These are phyloP conservation scores for Gentiana macrophylla DNA, from an alignment of 257 asterid species.

Conservation along the genomic window DNA sequence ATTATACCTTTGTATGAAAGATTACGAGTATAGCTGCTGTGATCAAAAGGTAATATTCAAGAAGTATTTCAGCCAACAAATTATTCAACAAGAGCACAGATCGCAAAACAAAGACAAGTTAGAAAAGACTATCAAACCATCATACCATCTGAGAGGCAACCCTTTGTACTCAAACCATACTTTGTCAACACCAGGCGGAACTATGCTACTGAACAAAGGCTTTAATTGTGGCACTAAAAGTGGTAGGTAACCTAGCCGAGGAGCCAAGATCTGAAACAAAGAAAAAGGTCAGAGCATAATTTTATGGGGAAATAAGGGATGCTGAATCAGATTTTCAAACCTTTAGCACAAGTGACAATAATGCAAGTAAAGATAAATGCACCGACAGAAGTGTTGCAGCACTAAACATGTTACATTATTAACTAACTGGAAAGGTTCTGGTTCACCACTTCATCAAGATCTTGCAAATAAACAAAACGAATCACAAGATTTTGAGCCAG, in stretches of 20 bases:
- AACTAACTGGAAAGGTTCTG: too few relatives aligned
- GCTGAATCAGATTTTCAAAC: background rate
- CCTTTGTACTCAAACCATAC: conserved; percentile 98
- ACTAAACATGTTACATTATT: background rate
- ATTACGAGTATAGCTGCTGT: too few relatives aligned
- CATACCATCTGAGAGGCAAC: conserved; percentile 92
- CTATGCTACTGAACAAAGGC: conserved; percentile 80
- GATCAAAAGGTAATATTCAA: background rate
- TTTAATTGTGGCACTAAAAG: conserved; percentile 71
- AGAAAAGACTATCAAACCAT: background rate
- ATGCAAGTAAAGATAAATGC: conserved; percentile 1
- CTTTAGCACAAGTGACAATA: background rate
- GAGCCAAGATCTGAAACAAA: conserved; percentile 75
- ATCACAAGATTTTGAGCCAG: too few relatives aligned
- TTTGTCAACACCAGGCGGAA: conserved; percentile 95
- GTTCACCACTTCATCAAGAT: too few relatives aligned
- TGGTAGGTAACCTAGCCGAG: conserved; percentile 88
- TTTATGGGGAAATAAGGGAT: conserved; percentile 3
- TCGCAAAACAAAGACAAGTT: background rate
- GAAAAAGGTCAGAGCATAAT: conserved; percentile 5
- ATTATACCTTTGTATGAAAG: too few relatives aligned
- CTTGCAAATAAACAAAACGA: too few relatives aligned
- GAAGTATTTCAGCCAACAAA: background rate
- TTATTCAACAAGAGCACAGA: background rate
- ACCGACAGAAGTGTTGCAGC: background rate